Percentiles rank a stretch among this genome's conserved stretches.
phyloP scores from a whole-genome alignment of 2,329 filamentous ascomycete species.

The Fusarium fracticaudum region DNA sequence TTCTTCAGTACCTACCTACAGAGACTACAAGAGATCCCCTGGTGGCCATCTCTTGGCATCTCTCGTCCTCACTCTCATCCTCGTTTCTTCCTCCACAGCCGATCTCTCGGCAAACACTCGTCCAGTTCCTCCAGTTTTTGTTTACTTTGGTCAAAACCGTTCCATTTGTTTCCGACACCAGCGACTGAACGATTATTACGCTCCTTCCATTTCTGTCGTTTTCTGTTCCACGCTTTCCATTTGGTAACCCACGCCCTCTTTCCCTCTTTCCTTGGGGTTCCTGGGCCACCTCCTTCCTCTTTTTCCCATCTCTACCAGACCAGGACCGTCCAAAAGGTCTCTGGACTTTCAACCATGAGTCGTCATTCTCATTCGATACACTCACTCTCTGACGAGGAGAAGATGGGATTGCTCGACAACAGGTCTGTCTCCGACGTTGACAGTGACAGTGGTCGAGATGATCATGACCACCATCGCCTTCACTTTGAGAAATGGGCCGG shows the following conservation, averaged over 20 bases:
- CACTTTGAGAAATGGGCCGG: slow-evolving; percentile 47
- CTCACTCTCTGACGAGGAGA: slow-evolving; percentile 55
- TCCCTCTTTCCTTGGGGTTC: not conserved
- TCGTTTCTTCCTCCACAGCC: slow-evolving; percentile 14
- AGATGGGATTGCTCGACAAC: slow-evolving; percentile 56
- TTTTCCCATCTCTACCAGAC: not conserved
- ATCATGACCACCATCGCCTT: slow-evolving; percentile 49
- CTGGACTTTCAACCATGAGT: slow-evolving; percentile 48
- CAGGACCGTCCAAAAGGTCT: not conserved
- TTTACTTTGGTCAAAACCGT: not conserved
- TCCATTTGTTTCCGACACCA: not conserved
- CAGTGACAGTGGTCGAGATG: slow-evolving; percentile 52
- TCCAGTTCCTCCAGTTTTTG: not conserved
- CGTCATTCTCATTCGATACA: slow-evolving; percentile 48
- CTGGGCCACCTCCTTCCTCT: slow-evolving; percentile 3
- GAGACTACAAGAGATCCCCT: slow-evolving; percentile 30
- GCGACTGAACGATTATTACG: not conserved
- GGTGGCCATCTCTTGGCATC: slow-evolving; percentile 35
- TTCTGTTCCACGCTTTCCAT: slow-evolving; percentile 9
- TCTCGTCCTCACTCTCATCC: slow-evolving; percentile 6
- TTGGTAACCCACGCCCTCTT: not conserved
- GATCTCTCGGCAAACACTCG: slow-evolving; percentile 10
- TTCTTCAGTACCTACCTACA: not conserved
- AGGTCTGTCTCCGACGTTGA: slow-evolving; percentile 54
- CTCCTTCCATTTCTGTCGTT: slow-evolving; percentile 19